A percentile compares a stretch with the other conserved stretches of the same genome.
phyloP scores from a whole-genome alignment of 2,329 filamentous ascomycete genomes.

The Pseudodiploospora longispora region DNA sequence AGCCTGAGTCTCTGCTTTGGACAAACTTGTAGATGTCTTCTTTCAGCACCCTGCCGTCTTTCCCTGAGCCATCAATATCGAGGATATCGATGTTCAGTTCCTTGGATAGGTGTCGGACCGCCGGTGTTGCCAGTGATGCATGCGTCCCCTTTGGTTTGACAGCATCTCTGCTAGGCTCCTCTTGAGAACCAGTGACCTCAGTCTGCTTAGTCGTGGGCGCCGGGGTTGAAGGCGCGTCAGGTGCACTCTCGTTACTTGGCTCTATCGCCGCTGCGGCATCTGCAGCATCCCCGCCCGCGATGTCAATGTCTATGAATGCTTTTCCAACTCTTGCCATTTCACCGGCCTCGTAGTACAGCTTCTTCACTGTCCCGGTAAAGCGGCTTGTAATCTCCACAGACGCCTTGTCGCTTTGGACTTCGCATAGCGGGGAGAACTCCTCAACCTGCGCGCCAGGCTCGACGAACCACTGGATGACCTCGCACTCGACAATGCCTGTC shows the following conservation, averaged over 20 bases:
- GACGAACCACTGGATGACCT: slow-evolving; percentile 99
- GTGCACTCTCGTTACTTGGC: slow-evolving; percentile 19
- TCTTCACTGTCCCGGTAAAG: slow-evolving; percentile 93
- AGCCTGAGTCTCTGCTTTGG: slow-evolving; percentile 40
- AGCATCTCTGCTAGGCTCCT: neutral
- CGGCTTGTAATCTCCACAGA: slow-evolving; percentile 86
- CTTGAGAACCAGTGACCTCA: neutral
- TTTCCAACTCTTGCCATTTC: slow-evolving; percentile 95
- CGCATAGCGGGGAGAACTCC: slow-evolving; percentile 95
- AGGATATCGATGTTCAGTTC: slow-evolving; percentile 70
- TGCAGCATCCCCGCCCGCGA: slow-evolving; percentile 62
- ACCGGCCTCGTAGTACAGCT: slow-evolving; percentile 88
- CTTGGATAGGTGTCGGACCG: slow-evolving; percentile 81
- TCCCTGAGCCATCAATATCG: slow-evolving; percentile 76
- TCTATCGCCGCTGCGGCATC: slow-evolving; percentile 25
- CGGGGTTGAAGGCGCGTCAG: slow-evolving; percentile 15
- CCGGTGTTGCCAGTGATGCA: slow-evolving; percentile 77
- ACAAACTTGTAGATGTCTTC: slow-evolving; percentile 77
- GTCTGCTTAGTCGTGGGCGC: slow-evolving; percentile 8
- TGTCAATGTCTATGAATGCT: slow-evolving; percentile 91
- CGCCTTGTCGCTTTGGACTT: slow-evolving; percentile 97
- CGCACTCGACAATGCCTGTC: slow-evolving; percentile 93
- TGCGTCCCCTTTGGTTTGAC: slow-evolving; percentile 48
- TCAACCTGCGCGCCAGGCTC: slow-evolving; percentile 91
- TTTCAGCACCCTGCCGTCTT: slow-evolving; percentile 83